Evolutionary conservation across 2,329 filamentous ascomycete species (phyloP).

Genomic region (Aulographum hederae): DNA sequence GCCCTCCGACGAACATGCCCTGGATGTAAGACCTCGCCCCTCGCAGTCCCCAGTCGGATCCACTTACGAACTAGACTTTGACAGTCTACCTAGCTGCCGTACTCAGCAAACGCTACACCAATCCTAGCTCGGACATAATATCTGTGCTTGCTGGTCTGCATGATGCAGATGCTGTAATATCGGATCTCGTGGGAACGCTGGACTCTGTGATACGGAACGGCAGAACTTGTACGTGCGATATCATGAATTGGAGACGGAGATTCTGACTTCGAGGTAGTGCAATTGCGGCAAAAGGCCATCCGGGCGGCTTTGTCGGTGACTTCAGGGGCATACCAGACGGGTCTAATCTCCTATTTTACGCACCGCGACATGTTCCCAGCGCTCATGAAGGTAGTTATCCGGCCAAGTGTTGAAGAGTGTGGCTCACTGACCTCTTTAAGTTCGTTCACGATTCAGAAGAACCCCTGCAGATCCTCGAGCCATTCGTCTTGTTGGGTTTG

Average conservation of each 20-base stretch:
- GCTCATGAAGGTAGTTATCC: conserved; percentile 59
- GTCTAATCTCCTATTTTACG: conserved; percentile 83
- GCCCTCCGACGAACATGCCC: conserved; percentile 55
- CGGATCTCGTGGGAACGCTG: conserved; percentile 68
- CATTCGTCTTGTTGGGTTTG: conserved; percentile 69
- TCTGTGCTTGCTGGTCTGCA: conserved; percentile 76
- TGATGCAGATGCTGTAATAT: conserved; percentile 70
- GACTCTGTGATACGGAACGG: conserved; percentile 72
- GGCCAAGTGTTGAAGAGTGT: not conserved
- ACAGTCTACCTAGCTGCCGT: conserved; percentile 71
- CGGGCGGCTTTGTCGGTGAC: conserved; percentile 67
- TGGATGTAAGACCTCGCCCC: conserved; percentile 48
- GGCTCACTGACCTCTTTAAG: conserved; percentile 22
- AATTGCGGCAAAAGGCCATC: conserved; percentile 62
- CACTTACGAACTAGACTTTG: conserved; percentile 51
- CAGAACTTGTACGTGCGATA: conserved; percentile 38
- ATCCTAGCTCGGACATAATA: conserved; percentile 90
- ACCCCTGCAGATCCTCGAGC: conserved; percentile 41
- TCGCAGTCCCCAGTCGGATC: not conserved
- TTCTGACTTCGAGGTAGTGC: conserved; percentile 32
- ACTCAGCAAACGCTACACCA: conserved; percentile 79
- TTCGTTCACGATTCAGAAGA: conserved; percentile 65
- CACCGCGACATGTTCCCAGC: conserved; percentile 87
- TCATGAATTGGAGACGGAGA: conserved; percentile 2
- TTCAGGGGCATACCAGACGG: conserved; percentile 90